Evolutionary conservation across 2,329 filamentous ascomycete species (phyloP), one percentile per base, ranked within the genome.

Genomic region (Trichoderma semiorbis): DNA sequence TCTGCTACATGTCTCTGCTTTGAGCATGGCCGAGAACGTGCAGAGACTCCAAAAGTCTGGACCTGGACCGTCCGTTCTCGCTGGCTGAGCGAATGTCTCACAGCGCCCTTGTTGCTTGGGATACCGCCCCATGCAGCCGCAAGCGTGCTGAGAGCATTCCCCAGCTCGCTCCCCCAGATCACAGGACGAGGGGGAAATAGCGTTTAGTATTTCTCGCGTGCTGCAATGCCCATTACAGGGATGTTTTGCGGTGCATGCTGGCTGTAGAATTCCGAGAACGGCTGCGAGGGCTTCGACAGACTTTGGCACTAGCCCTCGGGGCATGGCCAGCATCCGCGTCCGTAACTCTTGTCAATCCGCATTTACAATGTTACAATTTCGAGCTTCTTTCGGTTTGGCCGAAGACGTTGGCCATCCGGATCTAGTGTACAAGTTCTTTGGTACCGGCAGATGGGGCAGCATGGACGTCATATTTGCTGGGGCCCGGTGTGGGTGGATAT

Each of bases 21-120:
- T 60, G 50, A 65, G 39, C 60, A 47, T 71, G 61, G 69, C 69
- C 69, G 69, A 66, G 69, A 71, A 71, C 69, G 50, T 71, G 69
- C 62, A 30, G 64, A 60, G n/a, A 57, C 43, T n/a, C 24, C 30
- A 14, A n/a, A 28, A 28, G 34, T 47, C 61, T 64, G 36, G 61
- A n/a, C 14, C 50, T 64, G 28, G 61, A 16, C 16, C 28, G 53
- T 66, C 69, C 61, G 62, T 66, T 60, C 53, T 66, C 61, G 47
- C 69, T 66, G 69, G 53, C 53, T 71, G 69, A 47, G 57, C 39
- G 12, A 12, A 58, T 66, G 69, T 71, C 69, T 71, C 62, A 71
- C 26, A 14, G 24, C 39, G 67, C 28, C 67, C 67, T 61, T 62
- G 67, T 69, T 69, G 67, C 67, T 69, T 50, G 28, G 67, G 67